These are phyloP conservation scores for Aspergillus incahuasiensis DNA, from an alignment of 495 filamentous ascomycete species.

Conservation along the genomic window DNA sequence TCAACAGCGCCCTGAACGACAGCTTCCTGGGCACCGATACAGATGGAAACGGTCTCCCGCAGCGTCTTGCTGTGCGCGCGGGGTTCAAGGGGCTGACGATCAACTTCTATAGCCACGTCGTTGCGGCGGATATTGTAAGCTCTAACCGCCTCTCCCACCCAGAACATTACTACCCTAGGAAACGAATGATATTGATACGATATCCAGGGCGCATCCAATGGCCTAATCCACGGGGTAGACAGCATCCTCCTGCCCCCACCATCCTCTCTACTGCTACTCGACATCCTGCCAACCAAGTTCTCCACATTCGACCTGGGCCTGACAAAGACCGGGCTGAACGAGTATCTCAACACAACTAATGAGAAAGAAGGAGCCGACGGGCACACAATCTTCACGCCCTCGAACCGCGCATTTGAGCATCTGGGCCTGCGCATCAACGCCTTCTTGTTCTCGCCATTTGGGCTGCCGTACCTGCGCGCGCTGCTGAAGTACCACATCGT, in stretches of 20 bases:
- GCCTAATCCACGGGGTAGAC: conserved; percentile 74
- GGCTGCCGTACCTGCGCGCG: conserved; percentile 12
- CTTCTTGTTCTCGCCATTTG: conserved; percentile 18
- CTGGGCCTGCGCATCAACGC: conserved; percentile 13
- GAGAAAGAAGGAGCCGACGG: conserved; percentile 62
- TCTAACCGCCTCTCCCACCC: too few relatives aligned
- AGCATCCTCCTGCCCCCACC: conserved; percentile 70
- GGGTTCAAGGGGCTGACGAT: conserved; percentile 56
- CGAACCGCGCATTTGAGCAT: conserved; percentile 17
- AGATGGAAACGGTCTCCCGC: conserved; percentile 41
- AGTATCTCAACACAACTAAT: conserved; percentile 51
- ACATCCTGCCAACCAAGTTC: conserved; percentile 66
- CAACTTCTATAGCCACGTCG: conserved; percentile 67
- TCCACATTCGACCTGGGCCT: conserved; percentile 71
- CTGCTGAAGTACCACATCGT: conserved; percentile 38
- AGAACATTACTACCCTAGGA: neutral
- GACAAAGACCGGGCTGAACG: conserved; percentile 60
- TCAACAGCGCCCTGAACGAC: conserved; percentile 61
- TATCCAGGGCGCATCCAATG: conserved; percentile 58
- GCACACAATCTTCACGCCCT: conserved; percentile 15
- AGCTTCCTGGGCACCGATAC: conserved; percentile 42
- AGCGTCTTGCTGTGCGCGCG: conserved; percentile 61
- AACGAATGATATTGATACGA: conserved; percentile 6
- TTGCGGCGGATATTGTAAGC: conserved; percentile 60
- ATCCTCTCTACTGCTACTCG: conserved; percentile 50